Base-by-base conservation (phyloP, 2,329 filamentous ascomycete genomes). In the Alternaria infectoria region DNA sequence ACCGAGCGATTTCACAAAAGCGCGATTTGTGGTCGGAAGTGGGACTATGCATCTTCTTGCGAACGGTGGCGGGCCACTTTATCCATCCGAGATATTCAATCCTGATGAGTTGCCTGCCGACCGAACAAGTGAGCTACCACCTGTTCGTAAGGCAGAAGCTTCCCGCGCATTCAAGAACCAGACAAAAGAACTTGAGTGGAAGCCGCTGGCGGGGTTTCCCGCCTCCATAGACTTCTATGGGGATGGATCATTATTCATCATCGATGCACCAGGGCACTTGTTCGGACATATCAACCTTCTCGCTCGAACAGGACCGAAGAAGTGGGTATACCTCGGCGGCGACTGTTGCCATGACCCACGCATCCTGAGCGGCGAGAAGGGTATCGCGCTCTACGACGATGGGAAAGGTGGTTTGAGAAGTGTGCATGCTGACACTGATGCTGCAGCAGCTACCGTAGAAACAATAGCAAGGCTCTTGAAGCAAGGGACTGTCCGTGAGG, bases 271-370 rank as follows among this genome's bases (percentile, higher is more conserved):
- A 0, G 85, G 86, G 0, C 86, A 87, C 69, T 64, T 87, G 0
- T 80, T 80, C 5, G 85, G 85, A 0, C 86, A 87, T 62, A 71
- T 87, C 1, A 87, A 86, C 62, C 64, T 86, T 1, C 78, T 87
- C 0, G 82, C 78, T 8, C 78, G 83, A 0, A 79, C 78, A 0
- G 79, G 70, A 0, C 72, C 77, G 5, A 59, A 68, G 47, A 80
- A 79, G 43, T 86, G 83, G 77, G 76, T 86, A 1, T 84, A 83
- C 67, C 80, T 88, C 0, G 83, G 81, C 8, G 86, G 85, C 0
- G 86, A 88, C 68, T 83, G 83, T 30, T 88, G 83, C 63, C 86
- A 88, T 66, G 85, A 88, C 69, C 74, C 75, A 1, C 71, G 86
- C 43, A 80, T 88, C 3, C 71, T 88, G 71, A 82, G 75, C 1